Evolutionary conservation across 176 grass and related monocot genomes (phyloP).

Genomic region (Oryza brachyantha): DNA sequence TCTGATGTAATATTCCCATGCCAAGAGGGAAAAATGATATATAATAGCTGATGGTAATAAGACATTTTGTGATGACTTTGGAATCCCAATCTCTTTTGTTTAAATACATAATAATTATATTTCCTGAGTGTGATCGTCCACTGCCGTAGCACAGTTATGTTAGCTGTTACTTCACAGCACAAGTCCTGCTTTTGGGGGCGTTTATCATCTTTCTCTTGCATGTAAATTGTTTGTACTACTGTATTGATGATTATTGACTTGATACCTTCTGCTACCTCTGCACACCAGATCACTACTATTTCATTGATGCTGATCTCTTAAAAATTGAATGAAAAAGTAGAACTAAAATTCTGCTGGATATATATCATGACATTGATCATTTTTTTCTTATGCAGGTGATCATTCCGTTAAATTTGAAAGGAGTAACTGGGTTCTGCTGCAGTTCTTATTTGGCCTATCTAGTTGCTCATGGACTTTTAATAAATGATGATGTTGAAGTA

Average conservation of each 20-base stretch:
- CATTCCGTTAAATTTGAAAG: constrained; percentile 7
- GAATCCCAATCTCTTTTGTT: background rate
- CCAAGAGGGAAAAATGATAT: background rate
- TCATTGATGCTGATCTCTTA: background rate
- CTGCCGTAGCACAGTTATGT: background rate
- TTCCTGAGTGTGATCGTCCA: background rate
- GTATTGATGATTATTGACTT: background rate
- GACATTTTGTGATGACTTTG: background rate
- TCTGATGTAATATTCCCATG: background rate
- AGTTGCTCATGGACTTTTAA: constrained; percentile 36
- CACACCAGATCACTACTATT: background rate
- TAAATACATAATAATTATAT: background rate
- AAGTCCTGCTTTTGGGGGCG: background rate
- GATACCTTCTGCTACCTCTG: background rate
- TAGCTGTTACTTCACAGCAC: background rate
- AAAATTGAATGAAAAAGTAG: background rate
- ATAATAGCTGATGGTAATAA: background rate
- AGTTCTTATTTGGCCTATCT: constrained; percentile 17
- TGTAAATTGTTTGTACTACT: background rate
- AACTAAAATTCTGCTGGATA: background rate
- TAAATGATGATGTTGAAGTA: constrained; percentile 47
- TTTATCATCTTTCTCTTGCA: background rate
- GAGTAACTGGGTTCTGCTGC: constrained; percentile 19
- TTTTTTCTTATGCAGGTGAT: constrained; percentile 21
- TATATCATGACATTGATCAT: background rate